Base-by-base conservation (phyloP, 768 basidiomycete genomes). In the Termitomyces sp. region DNA sequence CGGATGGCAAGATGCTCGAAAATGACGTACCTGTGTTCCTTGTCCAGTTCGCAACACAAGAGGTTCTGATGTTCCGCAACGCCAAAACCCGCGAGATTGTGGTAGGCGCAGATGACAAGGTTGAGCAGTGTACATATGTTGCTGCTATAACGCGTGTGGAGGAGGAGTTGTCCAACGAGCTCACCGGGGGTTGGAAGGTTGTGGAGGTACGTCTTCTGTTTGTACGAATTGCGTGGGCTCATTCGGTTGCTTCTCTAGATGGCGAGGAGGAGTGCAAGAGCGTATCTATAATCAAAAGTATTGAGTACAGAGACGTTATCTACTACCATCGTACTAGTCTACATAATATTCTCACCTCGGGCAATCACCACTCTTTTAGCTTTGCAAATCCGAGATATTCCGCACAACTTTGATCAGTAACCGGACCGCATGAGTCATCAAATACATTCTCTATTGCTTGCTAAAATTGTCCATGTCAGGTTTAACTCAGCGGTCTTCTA, bases 101-200 rank as follows among this genome's bases (percentile, higher is more conserved):
- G 20, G 86, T 96, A 16, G 97, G 97, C 1, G 87, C 91, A 3
- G 93, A 95, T 68, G 81, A 95, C 69, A 84, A 85, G 64, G 95
- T 98, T 32, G 94, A 97, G 73, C 92, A 95, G 69, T 95, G 93
- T 67, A 86, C 84, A 22, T 99, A 99, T 70, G 91, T 90, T 18
- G 93, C 94, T 26, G 95, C 93, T 1, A 73, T 99, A 59, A 98
- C 95, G 18, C 84, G 95, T 27, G 75, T 93, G 32, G 88, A 92
- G 68, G 88, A 89, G 65, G 93, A 98, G 68, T 76, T 98, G 61
- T 86, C 86, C 30, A 91, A 98, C 69, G 92, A 95, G 71, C 79
- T 97, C 45, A 99, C 97, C 0, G 95, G 93, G 43, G 97, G 97
- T 13, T 99, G 97, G 96, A 98, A 98, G 74, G 85, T 98, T 53